Evolutionary conservation across 164 flowering plant genomes (phyloP).

Genomic region (Chloranthus sessilifolius): DNA sequence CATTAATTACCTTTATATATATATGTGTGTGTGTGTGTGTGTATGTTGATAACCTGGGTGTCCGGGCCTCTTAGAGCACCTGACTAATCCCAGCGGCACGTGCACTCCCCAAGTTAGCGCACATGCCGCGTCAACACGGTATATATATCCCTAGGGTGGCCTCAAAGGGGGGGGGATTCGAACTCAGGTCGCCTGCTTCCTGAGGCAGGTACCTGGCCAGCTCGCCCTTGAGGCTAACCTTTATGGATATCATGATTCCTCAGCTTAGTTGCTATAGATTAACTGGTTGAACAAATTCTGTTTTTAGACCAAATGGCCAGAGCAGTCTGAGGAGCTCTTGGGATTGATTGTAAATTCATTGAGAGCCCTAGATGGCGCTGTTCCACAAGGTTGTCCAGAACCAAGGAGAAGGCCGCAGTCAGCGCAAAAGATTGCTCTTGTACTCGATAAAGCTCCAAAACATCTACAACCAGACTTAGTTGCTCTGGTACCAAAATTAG

Average conservation of each 20-base stretch:
- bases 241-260: conserved; percentile 11
- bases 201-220: too few relatives aligned
- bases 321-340: conserved; percentile 98
- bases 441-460: conserved; percentile 95
- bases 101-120: too few relatives aligned
- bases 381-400: conserved; percentile 93
- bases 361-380: conserved; percentile 90
- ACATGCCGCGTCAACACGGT: too few relatives aligned
- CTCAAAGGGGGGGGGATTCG: too few relatives aligned
- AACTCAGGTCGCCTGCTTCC: too few relatives aligned
- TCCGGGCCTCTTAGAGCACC: too few relatives aligned
- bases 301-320: conserved; percentile 72
- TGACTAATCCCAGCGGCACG: too few relatives aligned
- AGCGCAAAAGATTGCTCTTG: conserved; percentile 90
- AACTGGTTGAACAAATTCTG: conserved; percentile 2
- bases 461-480: conserved; percentile 90
- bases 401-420: conserved; percentile 90
- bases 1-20: not conserved
- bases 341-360: conserved; percentile 94
- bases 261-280: conserved; percentile 11
- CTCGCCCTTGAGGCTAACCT: too few relatives aligned
- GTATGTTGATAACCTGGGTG: too few relatives aligned
- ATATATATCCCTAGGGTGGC: too few relatives aligned
- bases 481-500: conserved; percentile 88
- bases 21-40: too few relatives aligned